These are phyloP conservation scores for Hypomontagnella submonticulosa DNA, from an alignment of 495 filamentous ascomycete genomes.

Conservation along the genomic window DNA sequence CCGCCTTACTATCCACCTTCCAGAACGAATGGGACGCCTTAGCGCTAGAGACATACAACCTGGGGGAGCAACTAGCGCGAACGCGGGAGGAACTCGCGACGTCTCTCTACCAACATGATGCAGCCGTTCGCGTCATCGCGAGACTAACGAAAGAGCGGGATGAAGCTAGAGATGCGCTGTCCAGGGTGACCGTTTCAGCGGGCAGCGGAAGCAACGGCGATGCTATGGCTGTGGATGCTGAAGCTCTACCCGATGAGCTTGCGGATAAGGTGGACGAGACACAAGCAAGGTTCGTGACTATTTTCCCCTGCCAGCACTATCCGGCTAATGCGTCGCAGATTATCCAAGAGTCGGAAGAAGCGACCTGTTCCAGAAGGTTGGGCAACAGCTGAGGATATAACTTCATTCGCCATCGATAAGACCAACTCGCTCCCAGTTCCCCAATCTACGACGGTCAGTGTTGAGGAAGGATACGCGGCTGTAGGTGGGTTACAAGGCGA, in stretches of 20 bases:
- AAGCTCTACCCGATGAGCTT: conserved; percentile 76
- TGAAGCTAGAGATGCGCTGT: conserved; percentile 91
- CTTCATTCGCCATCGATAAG: conserved; percentile 69
- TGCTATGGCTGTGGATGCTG: conserved; percentile 88
- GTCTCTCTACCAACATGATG: conserved; percentile 95
- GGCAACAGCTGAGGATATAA: conserved; percentile 79
- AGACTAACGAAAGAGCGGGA: conserved; percentile 88
- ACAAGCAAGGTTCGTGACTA: conserved; percentile 73
- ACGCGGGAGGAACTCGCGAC: conserved; percentile 93
- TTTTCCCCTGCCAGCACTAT: neutral
- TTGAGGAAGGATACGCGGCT: conserved; percentile 79
- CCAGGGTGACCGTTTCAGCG: conserved; percentile 78
- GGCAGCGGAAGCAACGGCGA: conserved; percentile 71
- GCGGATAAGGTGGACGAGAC: conserved; percentile 79
- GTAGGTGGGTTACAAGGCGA: conserved; percentile 81
- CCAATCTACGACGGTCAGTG: conserved; percentile 68
- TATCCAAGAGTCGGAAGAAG: conserved; percentile 87
- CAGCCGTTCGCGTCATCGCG: conserved; percentile 91
- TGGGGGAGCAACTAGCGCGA: conserved; percentile 87
- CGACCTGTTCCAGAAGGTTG: conserved; percentile 85
- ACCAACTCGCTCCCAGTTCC: conserved; percentile 74
- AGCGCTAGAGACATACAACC: conserved; percentile 86
- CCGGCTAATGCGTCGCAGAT: conserved; percentile 59
- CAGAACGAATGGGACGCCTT: conserved; percentile 99
- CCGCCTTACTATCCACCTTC: conserved; percentile 94